Evolutionary conservation across 495 filamentous ascomycete genomes (phyloP), one percentile per base, ranked within the genome.

Genomic region (Daldinia childiae): DNA sequence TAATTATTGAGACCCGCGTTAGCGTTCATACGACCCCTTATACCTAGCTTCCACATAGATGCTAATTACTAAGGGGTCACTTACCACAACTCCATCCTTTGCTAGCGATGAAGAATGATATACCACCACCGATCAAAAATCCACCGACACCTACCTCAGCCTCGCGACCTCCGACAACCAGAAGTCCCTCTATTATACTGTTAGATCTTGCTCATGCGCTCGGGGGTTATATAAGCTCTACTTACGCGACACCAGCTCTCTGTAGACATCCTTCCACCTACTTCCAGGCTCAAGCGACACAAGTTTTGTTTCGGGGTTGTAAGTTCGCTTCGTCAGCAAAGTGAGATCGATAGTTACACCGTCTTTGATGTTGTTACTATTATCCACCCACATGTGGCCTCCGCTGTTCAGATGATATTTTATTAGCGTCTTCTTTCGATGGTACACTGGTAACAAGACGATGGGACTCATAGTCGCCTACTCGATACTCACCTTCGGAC

Each of bases 91-190:
- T 81, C 62, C 80, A 87, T 8, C 88, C 87, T 12, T 82, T 71
- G 56, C 80, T 73, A 66, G 78, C 80, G n/a, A 81, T 79, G 73
- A 83, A 85, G 68, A 82, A 86, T 61, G 79, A 86, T 43, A 88
- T 73, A 0, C 87, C 87, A 32, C 87, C 87, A 19, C 88, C 88
- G 6, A 88, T 83, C n/a, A 82, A 79, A 15, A 89, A 74, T 11
- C 89, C 90, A 27, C 86, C 83, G 2, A 90, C 85, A 26, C 89
- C 90, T 45, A 91, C 83, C 7, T 76, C 76, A 0, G 81, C 64
- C 17, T 81, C 81, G n/a, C 90, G 83, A 9, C 88, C 88, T 9
- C 89, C 90, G 19, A 80, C 76, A 4, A 88, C 76, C 9, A 85
- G 82, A 5, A 87, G 71, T 9, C 83, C 81, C 26, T 83, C 62